These are phyloP conservation scores for Fusarium sp. DNA, from an alignment of 2,329 filamentous ascomycete genomes.

Conservation along the genomic window DNA sequence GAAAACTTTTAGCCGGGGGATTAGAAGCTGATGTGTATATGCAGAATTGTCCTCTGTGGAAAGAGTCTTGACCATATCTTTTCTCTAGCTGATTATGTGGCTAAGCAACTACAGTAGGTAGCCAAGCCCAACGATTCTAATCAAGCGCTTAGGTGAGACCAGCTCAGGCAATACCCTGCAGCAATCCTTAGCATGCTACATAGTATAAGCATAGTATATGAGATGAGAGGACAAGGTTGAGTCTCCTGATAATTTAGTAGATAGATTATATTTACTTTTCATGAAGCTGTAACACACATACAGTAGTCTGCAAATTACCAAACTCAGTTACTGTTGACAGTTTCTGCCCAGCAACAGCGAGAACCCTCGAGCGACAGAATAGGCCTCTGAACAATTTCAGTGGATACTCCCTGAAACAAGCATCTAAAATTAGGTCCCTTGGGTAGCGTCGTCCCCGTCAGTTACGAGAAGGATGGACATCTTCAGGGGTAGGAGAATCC, in stretches of 20 bases:
- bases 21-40: too few species aligned
- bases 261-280: neutral
- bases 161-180: slow-evolving; percentile 1
- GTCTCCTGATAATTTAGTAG: neutral
- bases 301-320: too few species aligned
- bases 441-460: slow-evolving; percentile 17
- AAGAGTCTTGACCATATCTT: too few species aligned
- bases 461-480: slow-evolving; percentile 21
- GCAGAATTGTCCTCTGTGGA: too few species aligned
- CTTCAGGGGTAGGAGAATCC: slow-evolving; percentile 25
- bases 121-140: slow-evolving; percentile 2
- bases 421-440: slow-evolving; percentile 36
- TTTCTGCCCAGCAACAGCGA: neutral
- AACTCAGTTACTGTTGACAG: neutral
- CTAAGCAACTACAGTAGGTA: neutral
- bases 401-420: slow-evolving; percentile 32
- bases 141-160: slow-evolving; percentile 27
- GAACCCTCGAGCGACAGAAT: neutral
- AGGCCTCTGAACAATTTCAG: slow-evolving; percentile 24
- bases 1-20: too few species aligned
- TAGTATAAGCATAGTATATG: neutral
- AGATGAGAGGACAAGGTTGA: neutral
- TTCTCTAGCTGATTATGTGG: neutral
- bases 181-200: neutral
- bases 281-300: neutral